These are phyloP conservation scores for Vanilla planifolia DNA, from an alignment of 106 monocot genomes.

Conservation along the genomic window DNA sequence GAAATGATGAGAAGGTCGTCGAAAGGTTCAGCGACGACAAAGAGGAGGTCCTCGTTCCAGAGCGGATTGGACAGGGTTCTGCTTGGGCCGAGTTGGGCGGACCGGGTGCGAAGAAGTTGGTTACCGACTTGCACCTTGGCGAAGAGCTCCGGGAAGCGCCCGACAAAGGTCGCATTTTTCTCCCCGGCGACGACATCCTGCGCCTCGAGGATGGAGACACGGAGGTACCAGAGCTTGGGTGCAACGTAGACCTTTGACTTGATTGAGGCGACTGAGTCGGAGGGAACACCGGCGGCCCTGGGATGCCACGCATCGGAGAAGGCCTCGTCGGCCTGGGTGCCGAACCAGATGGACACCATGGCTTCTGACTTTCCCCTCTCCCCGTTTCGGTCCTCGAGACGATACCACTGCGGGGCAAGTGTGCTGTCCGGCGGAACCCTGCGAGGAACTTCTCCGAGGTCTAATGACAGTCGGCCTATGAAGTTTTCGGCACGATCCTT, in stretches of 20 bases:
- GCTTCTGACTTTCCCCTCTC: constrained; percentile 36
- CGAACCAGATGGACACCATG: constrained; percentile 75
- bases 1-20: constrained; percentile 48
- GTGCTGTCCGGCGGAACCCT: constrained; percentile 74
- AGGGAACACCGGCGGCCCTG: constrained; percentile 37
- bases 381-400: constrained; percentile 46
- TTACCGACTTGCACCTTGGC: constrained; percentile 45
- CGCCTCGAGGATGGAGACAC: constrained; percentile 55
- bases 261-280: constrained; percentile 37
- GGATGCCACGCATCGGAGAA: constrained; percentile 84
- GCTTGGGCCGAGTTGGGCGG: constrained; percentile 20
- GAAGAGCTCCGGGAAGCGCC: constrained; percentile 51
- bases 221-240: constrained; percentile 81
- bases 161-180: constrained; percentile 11
- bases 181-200: constrained; percentile 48
- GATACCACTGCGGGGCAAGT: constrained; percentile 76
- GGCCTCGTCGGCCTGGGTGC: constrained; percentile 79
- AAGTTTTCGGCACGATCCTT: constrained; percentile 43
- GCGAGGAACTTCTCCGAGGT: constrained; percentile 54
- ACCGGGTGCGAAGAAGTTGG: constrained; percentile 43
- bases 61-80: constrained; percentile 27
- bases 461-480: constrained; percentile 53
- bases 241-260: constrained; percentile 80
- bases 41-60: constrained; percentile 76
- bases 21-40: constrained; percentile 81